Percentiles rank a stretch among this genome's conserved stretches.
Conservation (phyloP, 164 flowering plant species). For the Platanus orientalis region DNA sequence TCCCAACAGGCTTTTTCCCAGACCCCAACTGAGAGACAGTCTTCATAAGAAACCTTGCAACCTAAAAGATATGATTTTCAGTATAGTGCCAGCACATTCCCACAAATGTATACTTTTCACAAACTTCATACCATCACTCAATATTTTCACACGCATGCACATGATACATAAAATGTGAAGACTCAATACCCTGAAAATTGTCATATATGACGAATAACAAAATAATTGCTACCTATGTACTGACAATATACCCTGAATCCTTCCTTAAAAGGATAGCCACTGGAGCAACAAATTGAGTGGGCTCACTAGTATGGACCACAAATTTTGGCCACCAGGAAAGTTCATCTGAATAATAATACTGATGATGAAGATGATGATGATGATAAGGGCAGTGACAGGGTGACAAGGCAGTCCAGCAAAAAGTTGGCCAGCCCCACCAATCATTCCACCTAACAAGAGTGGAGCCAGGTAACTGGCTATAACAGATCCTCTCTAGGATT, state of each 20-base stretch:
- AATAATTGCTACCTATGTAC: neutral
- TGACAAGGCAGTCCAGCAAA: neutral
- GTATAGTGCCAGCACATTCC: conserved; percentile 5
- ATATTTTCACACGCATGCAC: neutral
- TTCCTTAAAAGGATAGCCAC: too few species aligned
- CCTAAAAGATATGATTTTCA: conserved; percentile 39
- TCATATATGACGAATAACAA: neutral
- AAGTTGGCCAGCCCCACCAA: neutral
- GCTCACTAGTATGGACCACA: too few species aligned
- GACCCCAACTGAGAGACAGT: conserved; percentile 80
- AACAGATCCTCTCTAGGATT: neutral
- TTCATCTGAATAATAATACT: too few species aligned
- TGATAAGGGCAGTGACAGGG: too few species aligned
- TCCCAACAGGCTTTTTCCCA: conserved; percentile 78
- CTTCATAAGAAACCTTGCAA: conserved; percentile 94
- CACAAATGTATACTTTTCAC: neutral
- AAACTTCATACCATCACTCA: neutral
- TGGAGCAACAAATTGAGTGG: too few species aligned
- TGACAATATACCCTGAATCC: too few species aligned
- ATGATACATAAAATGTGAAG: too few species aligned
- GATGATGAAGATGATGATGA: too few species aligned
- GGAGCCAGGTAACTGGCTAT: neutral
- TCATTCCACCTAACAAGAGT: neutral
- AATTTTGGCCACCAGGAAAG: too few species aligned
- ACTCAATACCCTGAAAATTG: neutral